A percentile compares a stretch with the other conserved stretches of the same genome.
These are phyloP conservation scores for Dothideomycetes sp. DNA, from an alignment of 2,329 filamentous ascomycete genomes.

Conservation along the genomic window DNA sequence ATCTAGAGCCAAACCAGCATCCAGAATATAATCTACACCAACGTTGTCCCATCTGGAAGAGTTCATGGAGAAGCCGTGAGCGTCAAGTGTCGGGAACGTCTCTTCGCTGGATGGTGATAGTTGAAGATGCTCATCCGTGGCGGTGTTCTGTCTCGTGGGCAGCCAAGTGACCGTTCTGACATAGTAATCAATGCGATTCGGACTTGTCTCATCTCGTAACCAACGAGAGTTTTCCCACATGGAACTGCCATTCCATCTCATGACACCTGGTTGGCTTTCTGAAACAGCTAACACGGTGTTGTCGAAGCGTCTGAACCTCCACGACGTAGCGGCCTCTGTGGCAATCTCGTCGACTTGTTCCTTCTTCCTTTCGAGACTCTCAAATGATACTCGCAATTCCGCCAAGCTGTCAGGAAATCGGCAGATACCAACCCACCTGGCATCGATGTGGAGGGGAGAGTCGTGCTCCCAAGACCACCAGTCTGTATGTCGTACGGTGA, in stretches of 20 bases:
- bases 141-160: too few species aligned
- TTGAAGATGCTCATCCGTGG: too few species aligned
- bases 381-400: constrained; percentile 39
- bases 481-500: constrained; percentile 29
- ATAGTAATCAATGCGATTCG: constrained; percentile 35
- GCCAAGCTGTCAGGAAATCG: constrained; percentile 14
- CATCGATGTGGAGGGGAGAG: constrained; percentile 19
- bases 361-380: constrained; percentile 40
- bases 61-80: too few species aligned
- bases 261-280: constrained; percentile 19
- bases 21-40: too few species aligned
- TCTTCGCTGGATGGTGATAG: not conserved
- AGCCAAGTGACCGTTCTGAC: constrained; percentile 33
- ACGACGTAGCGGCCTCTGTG: constrained; percentile 26
- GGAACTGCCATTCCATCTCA: constrained; percentile 39
- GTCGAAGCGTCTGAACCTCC: constrained; percentile 28
- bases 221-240: constrained; percentile 32
- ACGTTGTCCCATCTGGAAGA: too few species aligned
- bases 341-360: constrained; percentile 39
- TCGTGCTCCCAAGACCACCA: constrained; percentile 30
- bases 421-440: constrained; percentile 19
- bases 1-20: too few species aligned
- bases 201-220: constrained; percentile 35
- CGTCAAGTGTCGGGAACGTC: too few species aligned
- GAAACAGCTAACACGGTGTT: constrained; percentile 18